Evolutionary conservation across 345 rosid species (phyloP), one percentile per base, ranked within the genome.

Genomic region (Aquilaria sinensis): DNA sequence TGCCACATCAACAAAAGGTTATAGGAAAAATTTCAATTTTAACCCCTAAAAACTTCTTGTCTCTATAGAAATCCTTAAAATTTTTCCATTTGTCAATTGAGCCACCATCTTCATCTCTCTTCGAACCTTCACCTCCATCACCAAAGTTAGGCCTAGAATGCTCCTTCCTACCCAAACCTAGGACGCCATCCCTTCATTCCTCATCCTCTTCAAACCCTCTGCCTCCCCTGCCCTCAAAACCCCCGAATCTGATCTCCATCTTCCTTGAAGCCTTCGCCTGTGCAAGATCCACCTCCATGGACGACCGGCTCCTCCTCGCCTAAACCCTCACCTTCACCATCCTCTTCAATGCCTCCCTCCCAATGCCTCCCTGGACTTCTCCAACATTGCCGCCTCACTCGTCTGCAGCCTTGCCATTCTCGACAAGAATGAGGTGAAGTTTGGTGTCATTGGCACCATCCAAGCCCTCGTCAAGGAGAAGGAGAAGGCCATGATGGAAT

Each of bases 371-470:
- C 70, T 64, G 0, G 78, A 76, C 56, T 57, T 76, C 9, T 33
- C 65, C 62, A 73, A 70, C 47, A 52, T 78, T 10, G 84, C 80
- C 37, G 78, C 80, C 64, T 81, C 89, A 13, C 41, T 86, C 29
- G 48, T 86, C 2, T 81, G 88, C 64, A 86, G 92, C 73, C 57
- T 83, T 58, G 87, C 89, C 14, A 83, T 83, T 81, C 78, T 80
- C 0, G 88, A 83, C 79, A 79, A 81, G 62, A 83, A 86, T 78
- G 83, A 86, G 74, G 89, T 87, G 58, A 83, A 74, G 74, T 83
- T 86, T 31, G 89, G 92, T 2, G 85, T 79, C 2, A 82, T 79
- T 0, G 85, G 83, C 0, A 79, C 88, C 2, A 15, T 83, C 67
- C 83, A 75, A 31, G 53, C 72, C 11, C 65, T 86, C 4, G 66